Conservation (phyloP, 305 asterid genomes). For the Solanum chacoense region DNA sequence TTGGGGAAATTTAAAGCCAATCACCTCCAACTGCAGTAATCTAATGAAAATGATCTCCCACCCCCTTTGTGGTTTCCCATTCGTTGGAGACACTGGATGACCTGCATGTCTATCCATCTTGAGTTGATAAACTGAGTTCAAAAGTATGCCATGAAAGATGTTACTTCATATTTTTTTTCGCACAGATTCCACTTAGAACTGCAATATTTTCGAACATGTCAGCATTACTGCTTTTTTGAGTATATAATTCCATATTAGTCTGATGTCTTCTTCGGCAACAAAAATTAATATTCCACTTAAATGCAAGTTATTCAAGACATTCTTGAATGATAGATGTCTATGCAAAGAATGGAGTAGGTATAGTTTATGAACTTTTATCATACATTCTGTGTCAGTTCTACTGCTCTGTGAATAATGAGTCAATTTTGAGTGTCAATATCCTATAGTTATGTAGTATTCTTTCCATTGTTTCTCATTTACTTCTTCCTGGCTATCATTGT, state of each 20-base stretch:
- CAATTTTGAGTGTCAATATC: background rate
- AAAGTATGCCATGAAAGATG: background rate
- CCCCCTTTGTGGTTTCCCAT: background rate
- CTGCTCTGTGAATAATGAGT: background rate
- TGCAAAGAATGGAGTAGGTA: background rate
- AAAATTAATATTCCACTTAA: background rate
- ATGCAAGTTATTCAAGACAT: background rate
- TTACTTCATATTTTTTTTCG: background rate
- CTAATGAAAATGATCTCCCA: background rate
- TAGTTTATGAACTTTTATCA: background rate
- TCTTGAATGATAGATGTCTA: background rate
- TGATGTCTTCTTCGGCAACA: background rate
- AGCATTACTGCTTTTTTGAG: background rate
- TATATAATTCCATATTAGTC: background rate
- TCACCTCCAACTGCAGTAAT: background rate
- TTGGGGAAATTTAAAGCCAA: background rate
- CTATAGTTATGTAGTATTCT: background rate
- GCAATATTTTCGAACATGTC: background rate
- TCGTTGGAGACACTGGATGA: background rate
- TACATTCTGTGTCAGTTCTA: background rate
- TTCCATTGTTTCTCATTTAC: background rate
- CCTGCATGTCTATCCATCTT: background rate
- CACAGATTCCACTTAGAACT: background rate
- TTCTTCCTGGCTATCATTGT: background rate
- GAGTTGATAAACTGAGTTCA: background rate